Conservation (phyloP, 2,329 filamentous ascomycete species). For the Hypocrella siamensis region DNA sequence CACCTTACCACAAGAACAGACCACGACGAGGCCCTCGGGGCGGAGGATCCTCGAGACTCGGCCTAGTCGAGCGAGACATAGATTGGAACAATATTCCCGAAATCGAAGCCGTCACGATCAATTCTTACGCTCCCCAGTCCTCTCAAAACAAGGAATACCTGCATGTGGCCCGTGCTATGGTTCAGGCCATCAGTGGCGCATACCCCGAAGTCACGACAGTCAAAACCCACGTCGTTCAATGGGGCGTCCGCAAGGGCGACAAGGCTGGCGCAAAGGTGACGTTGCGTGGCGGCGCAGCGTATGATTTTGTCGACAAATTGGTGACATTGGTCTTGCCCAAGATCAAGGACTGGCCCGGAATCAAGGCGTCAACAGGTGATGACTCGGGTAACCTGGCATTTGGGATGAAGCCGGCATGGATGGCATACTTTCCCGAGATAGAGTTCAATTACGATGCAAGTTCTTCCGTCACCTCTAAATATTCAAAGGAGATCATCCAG, state of each 20-base stretch:
- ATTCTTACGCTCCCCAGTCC: constrained; percentile 57
- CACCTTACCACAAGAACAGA: constrained; percentile 88
- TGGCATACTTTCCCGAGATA: constrained; percentile 81
- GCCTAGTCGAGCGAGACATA: constrained; percentile 56
- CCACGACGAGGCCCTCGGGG: constrained; percentile 74
- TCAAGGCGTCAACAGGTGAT: constrained; percentile 55
- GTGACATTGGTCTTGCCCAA: constrained; percentile 81
- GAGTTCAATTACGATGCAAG: constrained; percentile 89
- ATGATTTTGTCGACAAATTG: constrained; percentile 81
- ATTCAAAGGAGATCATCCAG: too few relatives aligned
- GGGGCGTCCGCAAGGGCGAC: constrained; percentile 56
- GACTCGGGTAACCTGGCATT: constrained; percentile 75
- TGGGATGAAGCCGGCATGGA: constrained; percentile 59
- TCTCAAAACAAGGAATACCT: constrained; percentile 58
- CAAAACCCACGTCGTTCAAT: constrained; percentile 56
- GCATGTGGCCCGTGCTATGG: constrained; percentile 66
- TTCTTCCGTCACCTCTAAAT: constrained; percentile 8
- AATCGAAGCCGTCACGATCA: constrained; percentile 66
- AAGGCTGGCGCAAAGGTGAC: constrained; percentile 63
- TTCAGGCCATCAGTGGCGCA: constrained; percentile 75
- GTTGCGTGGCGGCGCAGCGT: constrained; percentile 64
- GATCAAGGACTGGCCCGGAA: constrained; percentile 89
- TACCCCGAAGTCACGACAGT: constrained; percentile 55
- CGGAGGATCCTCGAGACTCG: constrained; percentile 44
- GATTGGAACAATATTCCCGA: constrained; percentile 76